Conservation (phyloP, 805 yeast genomes). For the Tetrapisispora phaffii region DNA sequence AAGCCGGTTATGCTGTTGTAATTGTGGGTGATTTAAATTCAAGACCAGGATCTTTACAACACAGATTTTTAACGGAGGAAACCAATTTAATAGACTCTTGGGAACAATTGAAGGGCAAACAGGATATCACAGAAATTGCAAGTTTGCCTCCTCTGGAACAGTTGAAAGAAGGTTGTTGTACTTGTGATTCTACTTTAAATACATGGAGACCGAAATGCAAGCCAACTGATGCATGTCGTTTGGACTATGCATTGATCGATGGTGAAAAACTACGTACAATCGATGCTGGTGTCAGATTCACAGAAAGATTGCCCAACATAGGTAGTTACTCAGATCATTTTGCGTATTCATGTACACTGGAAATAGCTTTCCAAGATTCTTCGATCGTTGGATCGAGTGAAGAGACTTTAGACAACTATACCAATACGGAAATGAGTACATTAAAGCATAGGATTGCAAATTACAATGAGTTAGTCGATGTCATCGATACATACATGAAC, state of each 20-base stretch:
- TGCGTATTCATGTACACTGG: slow-evolving; percentile 50
- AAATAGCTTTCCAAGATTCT: slow-evolving; percentile 13
- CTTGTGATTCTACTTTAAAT: slow-evolving; percentile 81
- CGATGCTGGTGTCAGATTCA: slow-evolving; percentile 63
- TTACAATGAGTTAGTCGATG: slow-evolving; percentile 41
- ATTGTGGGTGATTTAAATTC: slow-evolving; percentile 92
- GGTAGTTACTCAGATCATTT: slow-evolving; percentile 91
- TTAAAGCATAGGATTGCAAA: slow-evolving; percentile 12
- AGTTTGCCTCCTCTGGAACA: slow-evolving; percentile 49
- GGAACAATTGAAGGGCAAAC: slow-evolving; percentile 53
- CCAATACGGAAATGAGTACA: not conserved
- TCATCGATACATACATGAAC: slow-evolving; percentile 40
- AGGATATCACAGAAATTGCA: slow-evolving; percentile 35
- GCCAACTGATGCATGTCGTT: slow-evolving; percentile 67
- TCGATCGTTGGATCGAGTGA: not conserved
- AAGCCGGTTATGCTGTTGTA: slow-evolving; percentile 75
- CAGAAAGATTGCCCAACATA: slow-evolving; percentile 53
- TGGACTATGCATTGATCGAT: slow-evolving; percentile 84
- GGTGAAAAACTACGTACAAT: slow-evolving; percentile 40
- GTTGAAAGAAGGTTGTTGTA: slow-evolving; percentile 64
- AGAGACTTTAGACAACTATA: not conserved
- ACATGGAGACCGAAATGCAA: slow-evolving; percentile 61
- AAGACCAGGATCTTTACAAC: slow-evolving; percentile 76
- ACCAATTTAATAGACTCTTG: slow-evolving; percentile 74
- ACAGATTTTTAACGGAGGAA: slow-evolving; percentile 57